Conservation (phyloP, 257 asterid species). For the Cruciata laevipes region DNA sequence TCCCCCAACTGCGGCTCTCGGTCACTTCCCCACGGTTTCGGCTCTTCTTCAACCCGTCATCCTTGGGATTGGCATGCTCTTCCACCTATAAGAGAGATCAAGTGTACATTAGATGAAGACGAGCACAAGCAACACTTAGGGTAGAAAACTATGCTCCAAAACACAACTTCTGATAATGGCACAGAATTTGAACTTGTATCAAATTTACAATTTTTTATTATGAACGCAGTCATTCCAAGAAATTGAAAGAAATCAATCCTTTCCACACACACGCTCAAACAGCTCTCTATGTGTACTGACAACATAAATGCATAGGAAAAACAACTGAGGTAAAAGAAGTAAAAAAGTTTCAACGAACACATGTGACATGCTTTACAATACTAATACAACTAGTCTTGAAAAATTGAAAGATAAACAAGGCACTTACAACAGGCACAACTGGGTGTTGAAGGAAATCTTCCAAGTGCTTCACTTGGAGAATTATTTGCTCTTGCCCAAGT, state of each 20-base stretch:
- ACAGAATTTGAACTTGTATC: not conserved
- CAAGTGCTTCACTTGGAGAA: conserved; percentile 19
- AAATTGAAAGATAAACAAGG: not conserved
- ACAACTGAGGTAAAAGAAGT: not conserved
- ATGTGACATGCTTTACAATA: not conserved
- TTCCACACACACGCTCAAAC: not conserved
- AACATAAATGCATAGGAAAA: not conserved
- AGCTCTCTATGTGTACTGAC: not conserved
- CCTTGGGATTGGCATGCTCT: conserved; percentile 25
- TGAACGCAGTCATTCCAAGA: not conserved
- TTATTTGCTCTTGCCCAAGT: conserved; percentile 37
- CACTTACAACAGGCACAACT: conserved; percentile 44
- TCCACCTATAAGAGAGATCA: conserved; percentile 26
- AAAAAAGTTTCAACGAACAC: not conserved
- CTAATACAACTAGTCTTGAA: not conserved
- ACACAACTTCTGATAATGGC: not conserved
- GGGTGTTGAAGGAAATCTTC: conserved; percentile 14
- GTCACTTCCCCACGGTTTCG: conserved; percentile 20
- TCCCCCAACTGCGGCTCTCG: conserved; percentile 26
- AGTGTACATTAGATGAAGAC: not conserved
- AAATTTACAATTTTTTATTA: too few species aligned
- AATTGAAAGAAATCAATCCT: not conserved
- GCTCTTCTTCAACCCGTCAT: conserved; percentile 37
- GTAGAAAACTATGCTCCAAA: not conserved
- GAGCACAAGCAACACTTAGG: not conserved